phyloP scores from a whole-genome alignment of 2,329 filamentous ascomycete species.

The Botryotinia convoluta region DNA sequence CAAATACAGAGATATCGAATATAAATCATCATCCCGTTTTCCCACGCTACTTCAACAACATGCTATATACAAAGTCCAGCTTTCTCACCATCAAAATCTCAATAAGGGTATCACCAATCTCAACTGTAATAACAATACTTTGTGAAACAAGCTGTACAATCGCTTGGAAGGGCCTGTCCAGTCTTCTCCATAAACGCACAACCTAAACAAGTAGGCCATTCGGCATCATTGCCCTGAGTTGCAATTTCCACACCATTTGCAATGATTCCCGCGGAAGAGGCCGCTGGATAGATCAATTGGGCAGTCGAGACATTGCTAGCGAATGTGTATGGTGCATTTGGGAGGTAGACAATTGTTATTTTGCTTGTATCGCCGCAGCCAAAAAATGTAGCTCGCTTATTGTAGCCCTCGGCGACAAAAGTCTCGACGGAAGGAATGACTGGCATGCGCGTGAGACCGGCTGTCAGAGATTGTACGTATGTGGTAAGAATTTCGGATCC shows the following conservation, averaged over 20 bases:
- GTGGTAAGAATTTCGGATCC: constrained; percentile 43
- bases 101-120: background rate
- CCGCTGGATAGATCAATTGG: constrained; percentile 40
- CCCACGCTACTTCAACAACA: background rate
- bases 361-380: constrained; percentile 41
- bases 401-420: constrained; percentile 38
- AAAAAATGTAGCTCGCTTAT: constrained; percentile 42
- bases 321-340: constrained; percentile 43
- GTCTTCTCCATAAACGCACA: constrained; percentile 43
- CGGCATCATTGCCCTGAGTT: constrained; percentile 36
- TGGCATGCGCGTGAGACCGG: constrained; percentile 43
- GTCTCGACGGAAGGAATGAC: constrained; percentile 41
- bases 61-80: background rate
- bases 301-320: constrained; percentile 36
- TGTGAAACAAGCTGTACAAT: constrained; percentile 42
- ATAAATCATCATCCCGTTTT: too few relatives aligned
- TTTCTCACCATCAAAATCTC: background rate
- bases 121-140: constrained; percentile 40
- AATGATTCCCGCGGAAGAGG: constrained; percentile 42
- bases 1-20: background rate
- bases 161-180: constrained; percentile 36
- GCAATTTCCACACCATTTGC: constrained; percentile 43
- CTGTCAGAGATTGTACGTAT: constrained; percentile 27
- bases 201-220: constrained; percentile 43
- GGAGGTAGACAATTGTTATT: constrained; percentile 38